These are phyloP conservation scores for Termitomyces sp. DNA, from an alignment of 768 basidiomycete genomes.

Conservation along the genomic window DNA sequence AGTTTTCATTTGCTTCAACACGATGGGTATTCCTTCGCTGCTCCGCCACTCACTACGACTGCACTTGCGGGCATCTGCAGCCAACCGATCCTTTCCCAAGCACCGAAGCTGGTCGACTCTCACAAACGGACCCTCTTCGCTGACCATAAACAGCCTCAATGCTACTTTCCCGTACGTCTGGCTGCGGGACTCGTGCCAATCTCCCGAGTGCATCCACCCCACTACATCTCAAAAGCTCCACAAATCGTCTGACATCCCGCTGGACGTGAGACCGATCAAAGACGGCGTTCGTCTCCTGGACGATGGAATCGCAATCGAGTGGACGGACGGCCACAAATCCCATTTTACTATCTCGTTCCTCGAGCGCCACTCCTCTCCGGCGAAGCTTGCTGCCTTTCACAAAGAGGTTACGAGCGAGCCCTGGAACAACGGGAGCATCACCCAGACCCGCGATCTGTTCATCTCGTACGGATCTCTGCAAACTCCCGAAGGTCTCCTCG, in stretches of 20 bases:
- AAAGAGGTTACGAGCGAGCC: constrained; percentile 6
- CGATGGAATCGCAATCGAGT: constrained; percentile 47
- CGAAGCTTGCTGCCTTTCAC: constrained; percentile 16
- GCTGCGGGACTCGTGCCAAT: constrained; percentile 85
- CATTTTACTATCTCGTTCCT: constrained; percentile 47
- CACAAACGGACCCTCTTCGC: constrained; percentile 19
- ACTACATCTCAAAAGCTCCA: constrained; percentile 76
- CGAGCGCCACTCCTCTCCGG: constrained; percentile 37
- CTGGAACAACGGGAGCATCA: constrained; percentile 14
- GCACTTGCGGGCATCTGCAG: not conserved
- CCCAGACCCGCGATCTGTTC: constrained; percentile 40
- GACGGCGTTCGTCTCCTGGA: constrained; percentile 37
- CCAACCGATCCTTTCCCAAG: not conserved
- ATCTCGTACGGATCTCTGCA: constrained; percentile 51
- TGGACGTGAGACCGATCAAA: constrained; percentile 40
- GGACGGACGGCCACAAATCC: constrained; percentile 61
- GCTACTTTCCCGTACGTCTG: constrained; percentile 63
- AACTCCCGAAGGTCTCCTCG: constrained; percentile 42
- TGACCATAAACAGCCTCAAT: constrained; percentile 38
- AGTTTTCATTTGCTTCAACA: too few relatives aligned
- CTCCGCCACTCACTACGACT: not conserved
- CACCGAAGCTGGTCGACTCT: constrained; percentile 20
- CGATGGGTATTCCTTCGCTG: not conserved
- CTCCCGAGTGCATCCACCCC: constrained; percentile 65
- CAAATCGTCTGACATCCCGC: constrained; percentile 60